phyloP scores from a whole-genome alignment of 352 stramenopile species.

The Pythium apleroticum region DNA sequence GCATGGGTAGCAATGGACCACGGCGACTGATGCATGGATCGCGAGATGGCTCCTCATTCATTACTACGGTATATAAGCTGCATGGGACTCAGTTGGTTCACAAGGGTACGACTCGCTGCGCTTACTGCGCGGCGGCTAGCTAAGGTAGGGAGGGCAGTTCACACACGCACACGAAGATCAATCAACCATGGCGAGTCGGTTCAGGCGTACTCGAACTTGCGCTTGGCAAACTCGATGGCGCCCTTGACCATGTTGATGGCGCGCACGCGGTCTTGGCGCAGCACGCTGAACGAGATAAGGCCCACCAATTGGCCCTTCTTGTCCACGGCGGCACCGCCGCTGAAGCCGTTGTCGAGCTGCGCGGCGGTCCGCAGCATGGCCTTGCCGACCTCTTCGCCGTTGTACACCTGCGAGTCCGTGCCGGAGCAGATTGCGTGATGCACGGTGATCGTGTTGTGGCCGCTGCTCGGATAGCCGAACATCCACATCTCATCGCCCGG shows the following conservation, averaged over 20 bases:
- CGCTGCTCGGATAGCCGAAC: conserved; percentile 88
- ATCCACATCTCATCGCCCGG: conserved; percentile 90
- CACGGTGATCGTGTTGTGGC: conserved; percentile 89
- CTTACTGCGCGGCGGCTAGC: neutral
- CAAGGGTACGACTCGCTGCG: neutral
- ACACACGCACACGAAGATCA: conserved; percentile 7
- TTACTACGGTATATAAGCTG: conserved; percentile 3
- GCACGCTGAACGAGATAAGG: conserved; percentile 84
- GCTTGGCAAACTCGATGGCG: conserved; percentile 80
- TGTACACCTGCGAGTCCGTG: conserved; percentile 85
- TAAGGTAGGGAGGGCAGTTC: neutral
- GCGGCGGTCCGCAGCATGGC: conserved; percentile 84
- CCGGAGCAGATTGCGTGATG: conserved; percentile 89
- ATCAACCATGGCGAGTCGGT: neutral
- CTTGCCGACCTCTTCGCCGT: conserved; percentile 84
- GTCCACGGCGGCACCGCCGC: conserved; percentile 78
- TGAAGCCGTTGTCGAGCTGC: conserved; percentile 87
- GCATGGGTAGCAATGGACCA: neutral
- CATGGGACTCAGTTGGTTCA: neutral
- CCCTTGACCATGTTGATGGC: conserved; percentile 90
- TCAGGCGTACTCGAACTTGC: conserved; percentile 71
- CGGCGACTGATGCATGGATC: neutral
- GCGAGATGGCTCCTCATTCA: neutral
- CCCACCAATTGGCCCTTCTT: conserved; percentile 85
- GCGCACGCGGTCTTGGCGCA: conserved; percentile 83